Percentiles rank a stretch among this genome's conserved stretches.
phyloP scores from a whole-genome alignment of 305 asterid species.

The Caryopteris hybrid region DNA sequence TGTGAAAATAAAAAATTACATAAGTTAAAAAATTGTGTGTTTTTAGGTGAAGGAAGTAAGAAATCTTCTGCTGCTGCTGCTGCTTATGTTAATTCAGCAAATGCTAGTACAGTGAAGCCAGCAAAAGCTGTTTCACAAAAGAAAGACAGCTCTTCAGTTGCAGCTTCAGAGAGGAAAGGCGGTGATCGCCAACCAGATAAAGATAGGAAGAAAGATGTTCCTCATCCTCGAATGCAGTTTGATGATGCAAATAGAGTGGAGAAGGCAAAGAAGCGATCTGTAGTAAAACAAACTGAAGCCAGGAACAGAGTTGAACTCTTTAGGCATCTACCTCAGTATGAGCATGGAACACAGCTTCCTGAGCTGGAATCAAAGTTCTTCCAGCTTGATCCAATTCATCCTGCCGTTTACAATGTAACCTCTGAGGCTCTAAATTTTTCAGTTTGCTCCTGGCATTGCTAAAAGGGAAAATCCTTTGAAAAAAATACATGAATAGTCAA shows the following conservation, averaged over 20 bases:
- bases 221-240: conserved; percentile 93
- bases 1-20: background rate
- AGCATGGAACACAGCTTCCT: conserved; percentile 67
- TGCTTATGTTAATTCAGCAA: conserved; percentile 38
- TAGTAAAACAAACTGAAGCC: conserved; percentile 77
- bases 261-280: conserved; percentile 84
- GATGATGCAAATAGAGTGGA: conserved; percentile 82
- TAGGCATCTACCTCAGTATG: conserved; percentile 93
- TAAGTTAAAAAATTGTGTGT: conserved; percentile 12
- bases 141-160: conserved; percentile 60
- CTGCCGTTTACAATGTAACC: conserved; percentile 75
- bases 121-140: conserved; percentile 47
- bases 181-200: conserved; percentile 63
- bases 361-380: conserved; percentile 75
- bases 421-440: background rate
- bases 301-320: conserved; percentile 81
- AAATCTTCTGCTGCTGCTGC: conserved; percentile 33
- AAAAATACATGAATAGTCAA: background rate
- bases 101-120: conserved; percentile 44
- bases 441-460: background rate
- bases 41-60: conserved; percentile 57
- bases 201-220: conserved; percentile 83
- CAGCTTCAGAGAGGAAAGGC: conserved; percentile 51
- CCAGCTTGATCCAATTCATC: conserved; percentile 75
- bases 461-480: background rate